These are phyloP conservation scores for Combretum micranthum DNA, from an alignment of 345 rosid genomes.

Conservation along the genomic window DNA sequence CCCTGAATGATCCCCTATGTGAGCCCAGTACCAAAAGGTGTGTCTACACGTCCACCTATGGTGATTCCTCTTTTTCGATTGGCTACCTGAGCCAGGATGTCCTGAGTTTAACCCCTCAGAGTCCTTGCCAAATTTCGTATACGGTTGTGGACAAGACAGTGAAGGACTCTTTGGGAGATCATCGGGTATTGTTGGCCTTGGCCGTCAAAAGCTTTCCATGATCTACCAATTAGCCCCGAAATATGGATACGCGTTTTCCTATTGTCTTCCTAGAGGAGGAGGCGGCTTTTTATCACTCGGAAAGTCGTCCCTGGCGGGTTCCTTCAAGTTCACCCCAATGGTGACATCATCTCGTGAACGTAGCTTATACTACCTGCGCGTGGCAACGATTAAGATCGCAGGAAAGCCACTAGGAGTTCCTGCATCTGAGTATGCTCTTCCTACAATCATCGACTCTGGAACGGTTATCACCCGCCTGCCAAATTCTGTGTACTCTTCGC, in stretches of 20 bases:
- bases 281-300: constrained; percentile 35
- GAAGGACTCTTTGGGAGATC: constrained; percentile 35
- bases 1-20: constrained; percentile 31
- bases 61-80: constrained; percentile 30
- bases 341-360: constrained; percentile 11
- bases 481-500: constrained; percentile 17
- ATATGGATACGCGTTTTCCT: constrained; percentile 30
- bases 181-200: constrained; percentile 38
- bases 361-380: constrained; percentile 24
- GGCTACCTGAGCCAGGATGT: constrained; percentile 37
- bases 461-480: constrained; percentile 47
- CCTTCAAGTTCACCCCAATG: constrained; percentile 42
- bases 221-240: constrained; percentile 21
- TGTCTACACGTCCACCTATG: constrained; percentile 34
- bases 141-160: constrained; percentile 49
- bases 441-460: constrained; percentile 46
- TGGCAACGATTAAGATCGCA: constrained; percentile 18
- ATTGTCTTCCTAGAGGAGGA: constrained; percentile 33
- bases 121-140: constrained; percentile 20
- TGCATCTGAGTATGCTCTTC: constrained; percentile 15
- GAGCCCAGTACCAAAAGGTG: constrained; percentile 9
- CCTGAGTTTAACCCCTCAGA: constrained; percentile 19
- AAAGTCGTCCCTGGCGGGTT: constrained; percentile 6
- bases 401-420: constrained; percentile 23
- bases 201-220: constrained; percentile 37